Evolutionary conservation across 441 rosid genomes (phyloP).

Genomic region (Populus hybrid): DNA sequence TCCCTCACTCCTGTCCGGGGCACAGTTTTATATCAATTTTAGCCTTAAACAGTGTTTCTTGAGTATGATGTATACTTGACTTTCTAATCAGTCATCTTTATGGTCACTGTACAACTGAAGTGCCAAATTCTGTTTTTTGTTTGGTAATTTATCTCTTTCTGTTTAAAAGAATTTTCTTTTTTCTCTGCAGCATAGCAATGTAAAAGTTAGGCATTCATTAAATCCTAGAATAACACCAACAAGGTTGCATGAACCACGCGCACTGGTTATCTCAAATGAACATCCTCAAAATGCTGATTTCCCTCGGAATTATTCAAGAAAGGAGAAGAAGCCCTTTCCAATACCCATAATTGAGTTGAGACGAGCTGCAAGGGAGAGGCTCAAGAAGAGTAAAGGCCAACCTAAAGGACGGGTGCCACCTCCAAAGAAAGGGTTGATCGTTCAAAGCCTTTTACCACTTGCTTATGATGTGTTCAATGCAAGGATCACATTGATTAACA

Average conservation of each 20-base stretch:
- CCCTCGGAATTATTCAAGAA: constrained; percentile 61
- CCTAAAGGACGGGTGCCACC: constrained; percentile 61
- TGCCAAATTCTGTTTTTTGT: neutral
- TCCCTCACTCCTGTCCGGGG: too few species aligned
- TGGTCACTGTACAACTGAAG: neutral
- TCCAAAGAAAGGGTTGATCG: constrained; percentile 74
- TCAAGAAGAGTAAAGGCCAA: constrained; percentile 59
- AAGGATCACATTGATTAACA: constrained; percentile 69
- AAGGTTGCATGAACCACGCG: constrained; percentile 27
- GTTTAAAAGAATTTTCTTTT: neutral
- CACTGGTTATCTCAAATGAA: constrained; percentile 43
- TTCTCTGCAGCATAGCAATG: constrained; percentile 37
- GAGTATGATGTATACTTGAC: neutral
- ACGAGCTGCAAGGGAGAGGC: constrained; percentile 88
- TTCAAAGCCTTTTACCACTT: constrained; percentile 63
- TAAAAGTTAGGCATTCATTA: constrained; percentile 32
- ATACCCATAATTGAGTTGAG: constrained; percentile 79
- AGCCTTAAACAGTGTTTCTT: neutral
- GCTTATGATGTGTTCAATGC: constrained; percentile 74
- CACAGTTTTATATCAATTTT: neutral
- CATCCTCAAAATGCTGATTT: constrained; percentile 85
- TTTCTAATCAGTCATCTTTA: neutral
- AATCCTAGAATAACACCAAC: constrained; percentile 30
- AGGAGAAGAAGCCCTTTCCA: constrained; percentile 91
- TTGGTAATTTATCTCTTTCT: too few species aligned